Conservation (phyloP, 192 early-diverging fungal genomes). For the Lobosporangium transversale region DNA sequence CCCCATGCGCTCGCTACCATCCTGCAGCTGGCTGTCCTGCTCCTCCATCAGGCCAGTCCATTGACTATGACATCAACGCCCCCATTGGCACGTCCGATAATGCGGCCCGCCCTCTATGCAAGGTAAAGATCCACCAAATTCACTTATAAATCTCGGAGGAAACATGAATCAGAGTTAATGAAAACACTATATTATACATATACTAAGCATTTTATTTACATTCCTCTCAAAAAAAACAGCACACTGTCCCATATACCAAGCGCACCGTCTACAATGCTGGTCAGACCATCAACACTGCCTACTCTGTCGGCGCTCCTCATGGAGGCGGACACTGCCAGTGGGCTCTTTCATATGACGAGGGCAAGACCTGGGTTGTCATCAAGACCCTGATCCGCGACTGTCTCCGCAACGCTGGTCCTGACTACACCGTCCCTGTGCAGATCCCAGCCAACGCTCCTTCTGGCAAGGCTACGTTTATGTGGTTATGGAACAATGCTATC, state of each 20-base stretch:
- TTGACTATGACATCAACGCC: conserved; percentile 60
- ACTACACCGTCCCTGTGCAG: conserved; percentile 56
- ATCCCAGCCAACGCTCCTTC: conserved; percentile 68
- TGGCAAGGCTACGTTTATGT: conserved; percentile 64
- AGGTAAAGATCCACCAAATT: conserved; percentile 10
- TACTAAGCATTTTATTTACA: no score
- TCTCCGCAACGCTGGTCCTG: conserved; percentile 35
- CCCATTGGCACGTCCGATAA: conserved; percentile 49
- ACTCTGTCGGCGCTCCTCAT: conserved; percentile 63
- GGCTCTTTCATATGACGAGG: conserved; percentile 70
- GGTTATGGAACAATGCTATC: conserved; percentile 73
- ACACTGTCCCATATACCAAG: conserved; percentile 56
- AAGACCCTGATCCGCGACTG: conserved; percentile 63
- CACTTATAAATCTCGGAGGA: no score
- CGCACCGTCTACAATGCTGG: conserved; percentile 58
- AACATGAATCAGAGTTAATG: no score
- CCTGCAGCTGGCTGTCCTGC: conserved; percentile 55
- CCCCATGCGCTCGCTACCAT: conserved; percentile 56
- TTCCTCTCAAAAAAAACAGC: no score
- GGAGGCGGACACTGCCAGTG: conserved; percentile 80
- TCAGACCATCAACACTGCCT: conserved; percentile 60
- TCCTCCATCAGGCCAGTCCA: conserved; percentile 53
- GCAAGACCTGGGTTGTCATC: conserved; percentile 71
- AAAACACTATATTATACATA: no score
- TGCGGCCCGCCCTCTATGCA: conserved; percentile 57